These are phyloP conservation scores for Globisporangium echinulatum DNA, from an alignment of 352 stramenopile species.

Conservation along the genomic window DNA sequence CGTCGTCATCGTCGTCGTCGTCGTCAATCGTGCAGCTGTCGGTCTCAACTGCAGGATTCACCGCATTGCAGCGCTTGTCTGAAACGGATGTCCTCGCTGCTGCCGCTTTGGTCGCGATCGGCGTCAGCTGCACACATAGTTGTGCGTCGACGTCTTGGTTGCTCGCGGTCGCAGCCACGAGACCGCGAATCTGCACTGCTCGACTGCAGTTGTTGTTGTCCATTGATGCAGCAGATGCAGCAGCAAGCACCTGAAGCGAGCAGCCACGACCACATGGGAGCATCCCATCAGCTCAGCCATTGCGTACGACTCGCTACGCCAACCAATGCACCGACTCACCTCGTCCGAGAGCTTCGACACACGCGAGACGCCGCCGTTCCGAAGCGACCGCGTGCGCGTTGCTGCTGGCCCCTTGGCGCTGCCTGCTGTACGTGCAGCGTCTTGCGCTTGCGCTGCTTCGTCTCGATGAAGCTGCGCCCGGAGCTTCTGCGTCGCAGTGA, in stretches of 20 bases:
- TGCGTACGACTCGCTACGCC: neutral
- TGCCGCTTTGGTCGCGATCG: slow-evolving; percentile 6
- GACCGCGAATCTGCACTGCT: slow-evolving; percentile 13
- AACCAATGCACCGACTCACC: neutral
- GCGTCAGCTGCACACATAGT: slow-evolving; percentile 13
- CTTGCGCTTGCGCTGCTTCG: slow-evolving; percentile 18
- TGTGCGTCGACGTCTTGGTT: slow-evolving; percentile 10
- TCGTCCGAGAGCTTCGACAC: slow-evolving; percentile 2
- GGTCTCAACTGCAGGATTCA: neutral
- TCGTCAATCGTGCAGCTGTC: neutral
- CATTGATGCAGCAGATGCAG: neutral
- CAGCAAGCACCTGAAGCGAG: neutral
- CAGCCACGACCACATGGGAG: neutral
- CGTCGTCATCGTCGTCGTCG: slow-evolving; percentile 19
- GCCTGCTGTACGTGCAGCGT: neutral
- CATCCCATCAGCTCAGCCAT: neutral
- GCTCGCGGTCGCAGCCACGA: neutral
- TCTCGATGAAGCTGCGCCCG: slow-evolving; percentile 31
- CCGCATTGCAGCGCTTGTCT: no score
- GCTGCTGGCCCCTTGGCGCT: slow-evolving; percentile 6
- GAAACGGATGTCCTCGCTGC: slow-evolving; percentile 14
- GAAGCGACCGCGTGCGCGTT: neutral
- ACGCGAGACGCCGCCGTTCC: neutral
- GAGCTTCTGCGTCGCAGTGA: slow-evolving; percentile 28
- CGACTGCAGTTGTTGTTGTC: neutral